Evolutionary conservation across 2,329 filamentous ascomycete species (phyloP).

Genomic region (Bertia moriformis): DNA sequence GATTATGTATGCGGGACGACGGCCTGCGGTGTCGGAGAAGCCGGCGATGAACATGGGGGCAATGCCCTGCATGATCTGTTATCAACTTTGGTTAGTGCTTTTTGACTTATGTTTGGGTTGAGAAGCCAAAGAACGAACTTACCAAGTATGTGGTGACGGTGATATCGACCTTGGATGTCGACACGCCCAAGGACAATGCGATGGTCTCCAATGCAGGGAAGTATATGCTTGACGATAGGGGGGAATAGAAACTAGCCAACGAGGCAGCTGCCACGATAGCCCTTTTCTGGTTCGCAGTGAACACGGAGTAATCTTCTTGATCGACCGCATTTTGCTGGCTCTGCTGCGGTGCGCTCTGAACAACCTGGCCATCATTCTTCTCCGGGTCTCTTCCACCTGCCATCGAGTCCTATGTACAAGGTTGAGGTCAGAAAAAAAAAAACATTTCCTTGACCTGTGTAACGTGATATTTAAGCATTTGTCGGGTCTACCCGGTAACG

Average conservation of each 20-base stretch:
- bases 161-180: conserved; percentile 11
- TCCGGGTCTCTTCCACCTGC: too few species aligned
- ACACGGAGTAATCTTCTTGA: conserved; percentile 1
- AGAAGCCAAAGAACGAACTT: conserved; percentile 1
- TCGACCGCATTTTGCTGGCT: too few species aligned
- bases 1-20: conserved; percentile 31
- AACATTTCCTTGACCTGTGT: too few species aligned
- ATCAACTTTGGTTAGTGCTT: conserved; percentile 2
- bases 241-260: conserved; percentile 24
- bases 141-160: conserved; percentile 16
- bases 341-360: too few species aligned
- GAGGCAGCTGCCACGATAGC: conserved; percentile 21
- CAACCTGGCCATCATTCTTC: too few species aligned
- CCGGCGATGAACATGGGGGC: conserved; percentile 33
- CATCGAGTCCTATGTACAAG: too few species aligned
- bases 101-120: not conserved
- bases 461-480: too few species aligned
- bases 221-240: conserved; percentile 27
- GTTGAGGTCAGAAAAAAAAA: too few species aligned
- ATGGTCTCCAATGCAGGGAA: conserved; percentile 23
- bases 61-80: conserved; percentile 33
- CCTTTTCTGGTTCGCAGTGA: conserved; percentile 9
- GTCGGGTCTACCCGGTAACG: too few species aligned
- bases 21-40: conserved; percentile 31
- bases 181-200: conserved; percentile 13